phyloP scores from a whole-genome alignment of 768 basidiomycete species.

The Lyophyllum shimeji region DNA sequence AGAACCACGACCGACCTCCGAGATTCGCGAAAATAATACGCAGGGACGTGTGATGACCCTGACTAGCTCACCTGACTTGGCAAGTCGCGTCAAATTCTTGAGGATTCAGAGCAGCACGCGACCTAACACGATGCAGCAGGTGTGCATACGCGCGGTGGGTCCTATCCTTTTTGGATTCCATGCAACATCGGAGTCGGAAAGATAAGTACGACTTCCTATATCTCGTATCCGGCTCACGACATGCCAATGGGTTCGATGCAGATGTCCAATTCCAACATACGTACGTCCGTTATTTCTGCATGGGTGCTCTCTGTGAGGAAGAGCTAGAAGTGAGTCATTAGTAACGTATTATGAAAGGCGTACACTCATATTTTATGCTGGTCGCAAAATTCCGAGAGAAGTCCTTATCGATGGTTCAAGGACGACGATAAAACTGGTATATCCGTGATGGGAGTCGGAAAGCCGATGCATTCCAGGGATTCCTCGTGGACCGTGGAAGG shows the following conservation, averaged over 20 bases:
- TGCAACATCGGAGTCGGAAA: not conserved
- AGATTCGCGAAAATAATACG: too few species aligned
- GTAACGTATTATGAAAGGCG: not conserved
- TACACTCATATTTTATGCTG: not conserved
- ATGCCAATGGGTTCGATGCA: not conserved
- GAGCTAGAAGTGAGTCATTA: not conserved
- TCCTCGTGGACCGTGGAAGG: constrained; percentile 14
- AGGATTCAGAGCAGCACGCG: not conserved
- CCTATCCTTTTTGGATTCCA: not conserved
- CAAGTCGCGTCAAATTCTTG: constrained; percentile 1
- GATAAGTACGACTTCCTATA: not conserved
- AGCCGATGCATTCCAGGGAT: constrained; percentile 1
- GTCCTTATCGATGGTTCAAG: constrained; percentile 14
- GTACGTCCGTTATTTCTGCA: too few species aligned
- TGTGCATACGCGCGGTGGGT: not conserved
- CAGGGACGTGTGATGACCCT: not conserved
- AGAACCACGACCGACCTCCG: too few species aligned
- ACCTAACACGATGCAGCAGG: not conserved
- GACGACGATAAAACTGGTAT: constrained; percentile 9
- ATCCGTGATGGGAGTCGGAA: constrained; percentile 7
- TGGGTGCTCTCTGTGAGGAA: too few species aligned
- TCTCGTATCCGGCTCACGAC: not conserved
- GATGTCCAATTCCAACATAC: too few species aligned
- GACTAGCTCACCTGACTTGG: not conserved
- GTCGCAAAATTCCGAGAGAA: not conserved